Conservation (phyloP, 345 rosid species). For the Eucalyptus curtisii region DNA sequence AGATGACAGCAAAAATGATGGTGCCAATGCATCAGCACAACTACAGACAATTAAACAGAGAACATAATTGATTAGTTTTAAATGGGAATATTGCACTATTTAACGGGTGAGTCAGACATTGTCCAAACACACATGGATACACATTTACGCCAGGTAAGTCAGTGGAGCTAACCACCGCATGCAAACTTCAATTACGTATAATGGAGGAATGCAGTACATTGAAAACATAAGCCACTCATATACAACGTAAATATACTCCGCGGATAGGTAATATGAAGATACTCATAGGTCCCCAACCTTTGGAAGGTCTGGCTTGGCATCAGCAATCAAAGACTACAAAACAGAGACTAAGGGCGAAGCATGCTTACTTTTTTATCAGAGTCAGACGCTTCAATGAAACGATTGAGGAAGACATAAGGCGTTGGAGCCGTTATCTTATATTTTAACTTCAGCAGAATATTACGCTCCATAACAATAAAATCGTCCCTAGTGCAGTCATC, state of each 20-base stretch:
- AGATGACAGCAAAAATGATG: not conserved
- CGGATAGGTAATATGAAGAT: not conserved
- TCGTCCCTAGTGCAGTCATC: not conserved
- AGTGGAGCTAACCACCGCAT: not conserved
- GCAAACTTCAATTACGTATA: not conserved
- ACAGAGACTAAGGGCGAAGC: rapidly evolving
- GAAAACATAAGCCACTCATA: not conserved
- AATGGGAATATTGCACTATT: not conserved
- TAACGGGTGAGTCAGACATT: not conserved
- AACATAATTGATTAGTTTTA: not conserved
- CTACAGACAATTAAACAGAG: not conserved
- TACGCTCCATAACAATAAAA: not conserved
- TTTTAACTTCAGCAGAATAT: not conserved
- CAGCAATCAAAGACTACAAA: not conserved
- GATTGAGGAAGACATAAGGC: not conserved
- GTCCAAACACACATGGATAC: not conserved
- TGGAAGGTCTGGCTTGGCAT: not conserved
- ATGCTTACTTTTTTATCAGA: not conserved
- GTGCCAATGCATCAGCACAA: not conserved
- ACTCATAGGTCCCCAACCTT: not conserved
- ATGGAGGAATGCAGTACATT: not conserved
- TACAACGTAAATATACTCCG: rapidly evolving
- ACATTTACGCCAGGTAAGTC: not conserved
- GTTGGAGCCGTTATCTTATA: not conserved
- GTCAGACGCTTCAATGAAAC: not conserved